Base-by-base conservation (phyloP, 805 yeast genomes). In the Ogataea kodamae region DNA sequence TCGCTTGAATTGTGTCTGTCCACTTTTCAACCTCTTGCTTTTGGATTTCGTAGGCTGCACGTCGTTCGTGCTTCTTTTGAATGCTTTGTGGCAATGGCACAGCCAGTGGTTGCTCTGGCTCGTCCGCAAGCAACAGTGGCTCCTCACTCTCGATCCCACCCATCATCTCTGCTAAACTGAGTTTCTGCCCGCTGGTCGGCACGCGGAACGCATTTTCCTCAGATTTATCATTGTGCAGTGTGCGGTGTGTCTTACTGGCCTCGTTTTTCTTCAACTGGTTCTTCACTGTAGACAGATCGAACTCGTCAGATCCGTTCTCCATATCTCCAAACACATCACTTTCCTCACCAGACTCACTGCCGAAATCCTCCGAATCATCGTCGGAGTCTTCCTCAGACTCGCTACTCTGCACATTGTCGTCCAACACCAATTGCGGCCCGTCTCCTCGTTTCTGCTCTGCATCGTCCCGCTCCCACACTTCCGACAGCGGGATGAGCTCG, bases 11-110 rank as follows among this genome's bases (percentile, higher is more conserved):
- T 1, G 81, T 74, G 31, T 88, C 96, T 35, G 78, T 74, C 97
- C 98, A 92, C 59, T 81, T 83, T 39, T 76, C 70, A 5, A 90
- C 84, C 54, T 92, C 95, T 25, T 81, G 82, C 47, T 81, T 87
- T 27, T 96, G 78, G 20, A 92, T 73, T 37, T 85, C 94, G 56
- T 84, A 89, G 0, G 98, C 97, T 2, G 90, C 97, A 37, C 69
- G 72, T 54, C 97, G 74, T 48, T 89, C 96, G 46, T 81, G 74
- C 54, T 92, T 76, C 48, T 84, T 75, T 59, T 88, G 95, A 35
- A 90, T 78, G 46, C 95, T 76, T 49, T 77, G 75, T 1, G 97
- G 96, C 35, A 88, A 67, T 2, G 97, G 97, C 9, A 87, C 79
- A 0, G 81, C 73, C 30, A 87, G 62, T 1, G 90, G 70, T 42